Percentiles rank a stretch among this genome's conserved stretches.
phyloP scores from a whole-genome alignment of 257 asterid genomes.

The Nicotiana tomentosiformis region DNA sequence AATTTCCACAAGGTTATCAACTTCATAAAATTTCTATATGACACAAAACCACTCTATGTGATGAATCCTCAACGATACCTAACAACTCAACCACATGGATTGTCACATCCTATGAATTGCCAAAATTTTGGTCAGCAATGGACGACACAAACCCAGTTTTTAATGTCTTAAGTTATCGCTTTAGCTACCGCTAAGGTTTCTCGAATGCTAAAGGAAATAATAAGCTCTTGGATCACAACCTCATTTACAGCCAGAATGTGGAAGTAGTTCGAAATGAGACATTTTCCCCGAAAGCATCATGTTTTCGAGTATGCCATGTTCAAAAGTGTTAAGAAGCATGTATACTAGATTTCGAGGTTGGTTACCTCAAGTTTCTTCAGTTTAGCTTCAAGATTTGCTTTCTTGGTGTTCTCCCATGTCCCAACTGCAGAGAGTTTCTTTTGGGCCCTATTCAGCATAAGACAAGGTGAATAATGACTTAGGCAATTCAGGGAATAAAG shows the following conservation, averaged over 20 bases:
- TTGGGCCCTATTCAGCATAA: constrained; percentile 45
- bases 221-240: background rate
- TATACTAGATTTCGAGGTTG: background rate
- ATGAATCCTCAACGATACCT: background rate
- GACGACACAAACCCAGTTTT: background rate
- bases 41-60: background rate
- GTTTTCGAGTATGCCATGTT: background rate
- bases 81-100: background rate
- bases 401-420: constrained; percentile 81
- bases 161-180: background rate
- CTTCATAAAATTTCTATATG: background rate
- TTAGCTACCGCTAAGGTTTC: background rate
- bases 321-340: background rate
- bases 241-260: background rate
- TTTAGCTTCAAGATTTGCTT: constrained; percentile 58
- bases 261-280: background rate
- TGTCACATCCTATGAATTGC: background rate
- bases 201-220: background rate
- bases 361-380: constrained; percentile 65
- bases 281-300: background rate
- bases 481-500: background rate
- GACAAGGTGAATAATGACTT: background rate
- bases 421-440: constrained; percentile 56
- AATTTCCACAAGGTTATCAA: background rate
- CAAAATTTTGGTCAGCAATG: background rate